Evolutionary conservation across 805 yeast genomes (phyloP).

Genomic region (Nakazawaea sp.): DNA sequence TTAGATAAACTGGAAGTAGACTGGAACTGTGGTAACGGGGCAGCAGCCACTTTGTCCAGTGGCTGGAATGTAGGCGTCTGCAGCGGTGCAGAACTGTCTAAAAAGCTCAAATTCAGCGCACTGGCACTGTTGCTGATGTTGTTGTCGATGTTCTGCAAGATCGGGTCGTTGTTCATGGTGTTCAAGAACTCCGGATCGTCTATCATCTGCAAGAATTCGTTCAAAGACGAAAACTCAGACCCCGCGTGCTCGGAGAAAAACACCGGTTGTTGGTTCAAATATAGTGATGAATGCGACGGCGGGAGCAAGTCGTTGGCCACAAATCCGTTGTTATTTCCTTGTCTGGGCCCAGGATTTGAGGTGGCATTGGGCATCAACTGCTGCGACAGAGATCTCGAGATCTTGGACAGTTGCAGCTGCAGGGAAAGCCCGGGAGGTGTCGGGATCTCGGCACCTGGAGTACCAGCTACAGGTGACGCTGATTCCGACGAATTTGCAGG

Average conservation of each 20-base stretch:
- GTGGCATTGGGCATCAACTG: no score
- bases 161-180: slow-evolving; percentile 28
- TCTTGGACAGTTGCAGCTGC: no score
- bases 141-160: slow-evolving; percentile 26
- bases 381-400: no score
- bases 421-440: slow-evolving; percentile 8
- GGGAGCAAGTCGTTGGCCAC: background rate
- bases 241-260: slow-evolving; percentile 91
- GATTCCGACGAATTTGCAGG: no score
- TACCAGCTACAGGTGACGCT: background rate
- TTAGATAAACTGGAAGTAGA: background rate
- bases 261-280: slow-evolving; percentile 59
- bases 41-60: background rate
- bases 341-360: slow-evolving; percentile 12
- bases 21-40: slow-evolving; percentile 2
- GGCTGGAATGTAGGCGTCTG: background rate
- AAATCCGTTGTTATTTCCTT: no score
- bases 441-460: slow-evolving; percentile 2
- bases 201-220: slow-evolving; percentile 83
- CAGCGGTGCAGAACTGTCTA: slow-evolving; percentile 3
- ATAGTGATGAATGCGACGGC: slow-evolving; percentile 6
- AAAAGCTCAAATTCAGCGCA: slow-evolving; percentile 4
- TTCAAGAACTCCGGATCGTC: slow-evolving; percentile 74
- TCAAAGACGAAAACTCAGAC: slow-evolving; percentile 82
- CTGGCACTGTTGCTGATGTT: slow-evolving; percentile 11